phyloP scores from a whole-genome alignment of 139 green algal species.

The Spirogloea muscicola region DNA sequence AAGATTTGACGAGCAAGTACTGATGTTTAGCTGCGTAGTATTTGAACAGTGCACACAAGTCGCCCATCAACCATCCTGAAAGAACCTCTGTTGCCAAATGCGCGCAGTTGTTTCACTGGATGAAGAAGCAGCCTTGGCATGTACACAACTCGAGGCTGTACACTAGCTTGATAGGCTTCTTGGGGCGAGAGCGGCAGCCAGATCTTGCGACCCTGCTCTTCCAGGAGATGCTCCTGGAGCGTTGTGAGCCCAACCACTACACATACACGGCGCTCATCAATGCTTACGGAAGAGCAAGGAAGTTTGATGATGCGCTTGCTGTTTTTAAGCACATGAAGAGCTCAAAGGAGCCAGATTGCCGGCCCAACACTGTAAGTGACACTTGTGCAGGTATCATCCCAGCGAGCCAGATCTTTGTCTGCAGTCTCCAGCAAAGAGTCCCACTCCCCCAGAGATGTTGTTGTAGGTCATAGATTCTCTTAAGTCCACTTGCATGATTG shows the following conservation, averaged over 20 bases:
- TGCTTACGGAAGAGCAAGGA: conserved; percentile 17
- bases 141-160: conserved; percentile 20
- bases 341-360: neutral
- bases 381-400: too few species aligned
- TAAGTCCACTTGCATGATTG: too few species aligned
- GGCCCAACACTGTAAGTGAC: too few species aligned
- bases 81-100: neutral
- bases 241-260: conserved; percentile 32
- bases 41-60: too few species aligned
- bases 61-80: too few species aligned
- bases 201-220: conserved; percentile 35
- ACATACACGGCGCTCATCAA: conserved; percentile 48
- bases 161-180: conserved; percentile 37
- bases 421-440: too few species aligned
- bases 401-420: too few species aligned
- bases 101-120: conserved; percentile 48
- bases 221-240: conserved; percentile 41
- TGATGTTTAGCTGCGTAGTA: too few species aligned
- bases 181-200: conserved; percentile 23
- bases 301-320: conserved; percentile 40
- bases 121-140: conserved; percentile 45
- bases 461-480: too few species aligned
- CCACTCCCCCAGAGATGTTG: too few species aligned
- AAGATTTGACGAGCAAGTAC: too few species aligned
- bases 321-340: conserved; percentile 47